Evolutionary conservation across 441 rosid genomes (phyloP), one percentile per base, ranked within the genome.

Genomic region (Metrosideros polymorpha): DNA sequence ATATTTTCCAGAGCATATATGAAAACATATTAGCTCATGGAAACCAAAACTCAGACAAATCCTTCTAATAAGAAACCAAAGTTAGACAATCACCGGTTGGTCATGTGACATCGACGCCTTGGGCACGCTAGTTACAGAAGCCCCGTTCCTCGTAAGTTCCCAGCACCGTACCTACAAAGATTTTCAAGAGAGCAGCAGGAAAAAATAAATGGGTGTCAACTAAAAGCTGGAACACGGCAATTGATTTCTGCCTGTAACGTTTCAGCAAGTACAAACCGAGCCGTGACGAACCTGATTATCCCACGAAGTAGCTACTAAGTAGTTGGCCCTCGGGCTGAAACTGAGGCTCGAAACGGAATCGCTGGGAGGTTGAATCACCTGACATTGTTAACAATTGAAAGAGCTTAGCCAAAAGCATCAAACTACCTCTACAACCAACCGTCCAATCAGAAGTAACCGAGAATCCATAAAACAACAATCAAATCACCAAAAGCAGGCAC

Each of bases 231-330:
- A 39, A 39, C 0, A 7, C 45, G 15, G 45, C 42, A 50, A 12
- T 55, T 1, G 25, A 32, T 51, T 32, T 55, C 39, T 1, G 18
- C 84, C 19, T 2, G 6, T 14, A 29, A 24, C 47, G 29, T 50
- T 52, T 52, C 84, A n/a, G 17, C 2, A 42, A 55, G 53, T n/a
- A 55, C 42, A 45, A 43, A 42, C 47, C 25, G 10, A 32, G 85
- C 87, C 39, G 79, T 71, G 79, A n/a, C 79, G 82, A 85, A 98
- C 99, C 98, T 98, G 99, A 89, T 95, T 98, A 92, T 98, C 99
- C 99, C 99, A 98, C 39, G 99, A 96, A 86, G 98, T 95, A 25
- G 98, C 98, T 61, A 96, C 92, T 88, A 98, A 94, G 75, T 93
- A 88, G 84, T 96, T 97, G 56, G 99, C 98, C 91, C 93, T 94